These are phyloP conservation scores for Albizia julibrissin DNA, from an alignment of 306 rosid species.

Conservation along the genomic window DNA sequence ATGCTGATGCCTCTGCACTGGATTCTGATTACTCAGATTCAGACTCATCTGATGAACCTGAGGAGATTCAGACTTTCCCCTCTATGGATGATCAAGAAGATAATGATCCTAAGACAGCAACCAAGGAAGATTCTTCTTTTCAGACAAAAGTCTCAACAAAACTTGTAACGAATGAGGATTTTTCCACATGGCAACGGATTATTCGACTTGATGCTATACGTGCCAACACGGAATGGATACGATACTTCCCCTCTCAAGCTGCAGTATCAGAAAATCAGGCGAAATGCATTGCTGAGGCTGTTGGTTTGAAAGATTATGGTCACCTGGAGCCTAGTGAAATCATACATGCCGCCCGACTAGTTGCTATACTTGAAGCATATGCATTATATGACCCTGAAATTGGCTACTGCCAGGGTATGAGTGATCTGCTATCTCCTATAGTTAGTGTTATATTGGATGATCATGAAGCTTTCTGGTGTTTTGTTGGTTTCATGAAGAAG, in stretches of 20 bases:
- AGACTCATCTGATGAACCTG: constrained; percentile 83
- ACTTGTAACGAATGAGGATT: constrained; percentile 64
- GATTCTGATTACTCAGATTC: constrained; percentile 85
- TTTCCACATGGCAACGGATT: constrained; percentile 92
- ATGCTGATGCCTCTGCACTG: constrained; percentile 60
- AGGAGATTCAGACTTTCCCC: constrained; percentile 69
- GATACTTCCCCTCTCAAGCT: constrained; percentile 66
- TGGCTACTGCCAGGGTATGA: constrained; percentile 99
- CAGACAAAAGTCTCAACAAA: constrained; percentile 51
- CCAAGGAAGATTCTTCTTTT: constrained; percentile 58
- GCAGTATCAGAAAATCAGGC: constrained; percentile 68
- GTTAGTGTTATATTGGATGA: constrained; percentile 78
- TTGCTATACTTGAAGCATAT: constrained; percentile 97
- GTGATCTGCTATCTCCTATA: constrained; percentile 96
- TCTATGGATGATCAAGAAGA: constrained; percentile 60
- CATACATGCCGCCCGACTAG: constrained; percentile 89
- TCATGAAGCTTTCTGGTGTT: constrained; percentile 99
- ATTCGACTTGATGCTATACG: constrained; percentile 97
- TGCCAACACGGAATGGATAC: constrained; percentile 90
- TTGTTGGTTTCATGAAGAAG: constrained; percentile 98
- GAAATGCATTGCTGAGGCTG: constrained; percentile 75
- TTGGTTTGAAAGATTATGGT: constrained; percentile 91
- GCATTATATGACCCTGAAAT: constrained; percentile 94
- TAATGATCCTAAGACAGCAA: constrained; percentile 47
- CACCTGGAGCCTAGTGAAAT: constrained; percentile 84